Base-by-base conservation (phyloP, 257 asterid genomes). In the Voacanga thouarsii region DNA sequence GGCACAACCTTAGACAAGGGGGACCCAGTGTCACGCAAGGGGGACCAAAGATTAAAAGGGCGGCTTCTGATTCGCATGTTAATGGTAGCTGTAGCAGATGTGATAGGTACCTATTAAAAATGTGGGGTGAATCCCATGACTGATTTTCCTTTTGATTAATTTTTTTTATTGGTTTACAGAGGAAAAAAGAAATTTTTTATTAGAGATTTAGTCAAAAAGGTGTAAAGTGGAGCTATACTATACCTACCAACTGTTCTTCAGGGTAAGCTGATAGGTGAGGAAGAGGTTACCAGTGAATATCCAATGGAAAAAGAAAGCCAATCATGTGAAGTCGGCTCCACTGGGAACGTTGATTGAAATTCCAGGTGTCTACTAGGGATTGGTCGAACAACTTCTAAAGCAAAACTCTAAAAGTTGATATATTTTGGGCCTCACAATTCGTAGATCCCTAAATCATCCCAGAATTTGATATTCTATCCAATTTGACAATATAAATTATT, bases 101-200 rank as follows among this genome's bases (percentile, higher is more conserved):
- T 50, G 90, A 89, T 56, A 82, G 78, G 1, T 90, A 96, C 74
- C 89, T 93, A 23, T 65, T 85, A 24, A 86, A 81, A 61, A 90
- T 93, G 97, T 95, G 98, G 98, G 97, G 89, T 74, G 98, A 93
- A 86, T 83, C 91, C 81, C 89, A 84, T 86, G 92, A 88, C 80
- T 84, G 83, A 84, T 70, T 59, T 67, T n/a, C n/a, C n/a, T n/a
- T n/a, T n/a, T n/a, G n/a, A n/a, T n/a, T n/a, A n/a, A n/a, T n/a
- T n/a, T 55, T 4, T 21, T 66, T 59, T 21, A 16, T 64, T 16
- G 1, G 1, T 45, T 39, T 11, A 5, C 15, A 64, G 21, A 28
- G 12, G 5, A 73, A 6, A 37, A 3, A 53, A 12, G 45, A 18
- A 18, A 3, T 3, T 6, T 18, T 55, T 55, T 18, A 0, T 55